Evolutionary conservation across 306 rosid species (phyloP).

Genomic region (Luffa aegyptiaca): DNA sequence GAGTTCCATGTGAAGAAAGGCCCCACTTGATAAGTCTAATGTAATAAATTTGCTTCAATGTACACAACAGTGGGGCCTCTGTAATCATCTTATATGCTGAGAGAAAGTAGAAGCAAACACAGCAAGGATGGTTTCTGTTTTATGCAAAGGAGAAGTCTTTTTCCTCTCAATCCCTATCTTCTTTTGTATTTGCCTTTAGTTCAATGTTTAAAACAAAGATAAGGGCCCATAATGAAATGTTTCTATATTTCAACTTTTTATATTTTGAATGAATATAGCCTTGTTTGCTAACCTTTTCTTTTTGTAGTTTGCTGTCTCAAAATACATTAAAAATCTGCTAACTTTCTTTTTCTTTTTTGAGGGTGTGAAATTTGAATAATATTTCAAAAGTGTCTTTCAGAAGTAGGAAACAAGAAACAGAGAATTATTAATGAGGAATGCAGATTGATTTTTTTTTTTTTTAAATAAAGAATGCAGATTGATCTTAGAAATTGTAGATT

Average conservation of each 20-base stretch:
- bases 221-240: not conserved
- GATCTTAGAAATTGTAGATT: not conserved
- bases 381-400: not conserved
- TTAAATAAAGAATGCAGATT: not conserved
- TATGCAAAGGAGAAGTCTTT: not conserved
- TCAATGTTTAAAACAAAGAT: not conserved
- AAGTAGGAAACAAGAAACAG: not conserved
- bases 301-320: constrained; percentile 2
- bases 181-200: constrained; percentile 3
- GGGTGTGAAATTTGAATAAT: not conserved
- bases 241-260: not conserved
- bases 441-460: not conserved
- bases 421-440: not conserved
- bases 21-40: constrained; percentile 33
- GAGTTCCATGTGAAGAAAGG: constrained; percentile 37
- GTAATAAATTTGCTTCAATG: constrained; percentile 19
- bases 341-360: no score
- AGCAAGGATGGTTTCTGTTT: constrained; percentile 29
- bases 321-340: not conserved
- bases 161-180: not conserved
- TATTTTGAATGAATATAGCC: not conserved
- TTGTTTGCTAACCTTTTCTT: not conserved
- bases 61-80: constrained; percentile 28
- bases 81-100: constrained; percentile 37
- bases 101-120: constrained; percentile 37